A percentile compares a stretch with the other conserved stretches of the same genome.
Conservation (phyloP, 139 green algal species). For the Haematococcus lacustris region DNA sequence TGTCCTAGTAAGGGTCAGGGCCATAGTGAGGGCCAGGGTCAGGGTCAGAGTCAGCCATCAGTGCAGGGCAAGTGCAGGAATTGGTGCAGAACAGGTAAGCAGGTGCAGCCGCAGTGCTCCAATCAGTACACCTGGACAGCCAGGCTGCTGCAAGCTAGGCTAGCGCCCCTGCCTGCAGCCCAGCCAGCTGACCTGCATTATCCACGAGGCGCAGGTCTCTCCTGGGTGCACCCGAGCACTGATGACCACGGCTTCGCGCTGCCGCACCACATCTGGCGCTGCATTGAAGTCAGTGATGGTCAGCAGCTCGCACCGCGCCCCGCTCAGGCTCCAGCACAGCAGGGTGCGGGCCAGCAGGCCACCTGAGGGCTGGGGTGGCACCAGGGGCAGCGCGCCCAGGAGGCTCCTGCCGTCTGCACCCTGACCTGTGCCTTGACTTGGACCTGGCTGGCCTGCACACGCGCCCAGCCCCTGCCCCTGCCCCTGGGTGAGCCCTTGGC, state of each 20-base stretch:
- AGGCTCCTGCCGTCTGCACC: not conserved
- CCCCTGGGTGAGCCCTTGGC: no score
- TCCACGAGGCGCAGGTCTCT: constrained; percentile 69
- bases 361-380: not conserved
- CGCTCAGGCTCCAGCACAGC: constrained; percentile 39
- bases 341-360: constrained; percentile 25
- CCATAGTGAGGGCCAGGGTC: no score
- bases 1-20: no score
- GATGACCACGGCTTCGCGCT: constrained; percentile 37
- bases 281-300: constrained; percentile 46
- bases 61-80: not conserved
- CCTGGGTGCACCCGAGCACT: constrained; percentile 66
- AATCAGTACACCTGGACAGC: no score
- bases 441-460: not conserved
- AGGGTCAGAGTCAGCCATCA: no score
- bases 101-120: not conserved
- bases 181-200: constrained; percentile 48
- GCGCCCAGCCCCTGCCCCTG: no score
- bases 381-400: not conserved
- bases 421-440: not conserved
- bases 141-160: no score
- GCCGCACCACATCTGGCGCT: constrained; percentile 17
- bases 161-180: no score
- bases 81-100: not conserved
- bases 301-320: constrained; percentile 26